These are phyloP conservation scores for Buxus sempervirens DNA, from an alignment of 164 flowering plant genomes.

Conservation along the genomic window DNA sequence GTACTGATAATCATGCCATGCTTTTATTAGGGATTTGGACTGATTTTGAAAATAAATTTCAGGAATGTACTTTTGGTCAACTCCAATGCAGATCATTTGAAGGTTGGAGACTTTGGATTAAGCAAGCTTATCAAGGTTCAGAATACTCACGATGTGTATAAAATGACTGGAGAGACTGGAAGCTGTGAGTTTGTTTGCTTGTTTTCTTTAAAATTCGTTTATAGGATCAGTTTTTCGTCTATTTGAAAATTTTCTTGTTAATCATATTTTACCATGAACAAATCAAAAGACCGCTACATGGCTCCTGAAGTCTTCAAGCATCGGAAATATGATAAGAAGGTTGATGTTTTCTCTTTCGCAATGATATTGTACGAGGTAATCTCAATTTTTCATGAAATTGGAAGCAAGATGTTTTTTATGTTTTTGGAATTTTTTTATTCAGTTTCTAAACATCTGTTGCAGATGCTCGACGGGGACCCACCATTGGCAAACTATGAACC, in stretches of 20 bases:
- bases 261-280: slow-evolving; percentile 12
- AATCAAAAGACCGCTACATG: slow-evolving; percentile 84
- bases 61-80: slow-evolving; percentile 99
- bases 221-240: background rate
- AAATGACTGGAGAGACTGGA: slow-evolving; percentile 99
- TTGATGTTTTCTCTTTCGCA: slow-evolving; percentile 97
- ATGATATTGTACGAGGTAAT: slow-evolving; percentile 97
- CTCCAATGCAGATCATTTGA: slow-evolving; percentile 90
- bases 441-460: slow-evolving; percentile 13
- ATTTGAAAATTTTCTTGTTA: slow-evolving; percentile 9
- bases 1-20: background rate
- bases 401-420: background rate
- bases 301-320: slow-evolving; percentile 99
- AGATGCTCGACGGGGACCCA: slow-evolving; percentile 99
- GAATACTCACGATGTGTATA: slow-evolving; percentile 92
- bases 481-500: slow-evolving; percentile 85
- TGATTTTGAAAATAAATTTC: slow-evolving; percentile 13
- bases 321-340: slow-evolving; percentile 95
- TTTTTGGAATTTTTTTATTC: background rate
- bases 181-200: slow-evolving; percentile 84
- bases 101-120: slow-evolving; percentile 98
- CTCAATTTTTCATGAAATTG: slow-evolving; percentile 1
- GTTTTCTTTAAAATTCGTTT: background rate
- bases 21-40: background rate
- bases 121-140: slow-evolving; percentile 97